Base-by-base conservation (phyloP, 164 flowering plant genomes). In the Chloranthus sessilifolius region DNA sequence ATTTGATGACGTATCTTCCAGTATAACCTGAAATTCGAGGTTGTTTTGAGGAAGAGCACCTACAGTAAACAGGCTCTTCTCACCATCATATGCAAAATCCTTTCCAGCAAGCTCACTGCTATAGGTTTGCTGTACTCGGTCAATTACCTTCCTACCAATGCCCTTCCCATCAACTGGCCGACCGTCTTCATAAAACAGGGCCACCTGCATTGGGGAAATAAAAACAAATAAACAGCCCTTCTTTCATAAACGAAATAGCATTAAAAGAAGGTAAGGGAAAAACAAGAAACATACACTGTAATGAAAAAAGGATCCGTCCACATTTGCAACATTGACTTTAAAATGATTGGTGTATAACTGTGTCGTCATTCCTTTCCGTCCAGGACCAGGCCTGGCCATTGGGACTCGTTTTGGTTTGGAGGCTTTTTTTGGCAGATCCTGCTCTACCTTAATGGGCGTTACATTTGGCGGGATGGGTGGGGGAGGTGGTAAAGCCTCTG, bases 41-140 rank as follows among this genome's bases (percentile, higher is more conserved):
- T 86, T 88, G 60, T 86, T 89, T 0, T 67, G 61, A 0, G 99
- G 95, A 9, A 92, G 86, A 4, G 95, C 26, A 27, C 99, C 99
- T 47, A 82, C 59, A 3, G 99, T 84, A 43, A 86, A 88, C 65
- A 92, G 60, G 57, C 85, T 85, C 62, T 92, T 86, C 38, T 88
- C 97, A 0, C 99, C 99, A 65, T 92, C 97, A 67, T 88, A 92
- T 0, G 98, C 96, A 63, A 88, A 80, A 11, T 83, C 50, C 53
- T 86, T 92, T 1, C 83, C 85, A 14, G 37, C 78, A 10, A 92
- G 36, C 63, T 92, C 97, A 29, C 67, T 46, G 11, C 52, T 63
- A 56, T 86, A 92, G 0, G 95, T 88, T 48, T 79, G 77, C 0
- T 86, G 76, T 3, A 92, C 87, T 51, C 70, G 70, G 33, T 88